Evolutionary conservation across 2,329 filamentous ascomycete species (phyloP).

Genomic region (Trichoderma atrobrunneum): DNA sequence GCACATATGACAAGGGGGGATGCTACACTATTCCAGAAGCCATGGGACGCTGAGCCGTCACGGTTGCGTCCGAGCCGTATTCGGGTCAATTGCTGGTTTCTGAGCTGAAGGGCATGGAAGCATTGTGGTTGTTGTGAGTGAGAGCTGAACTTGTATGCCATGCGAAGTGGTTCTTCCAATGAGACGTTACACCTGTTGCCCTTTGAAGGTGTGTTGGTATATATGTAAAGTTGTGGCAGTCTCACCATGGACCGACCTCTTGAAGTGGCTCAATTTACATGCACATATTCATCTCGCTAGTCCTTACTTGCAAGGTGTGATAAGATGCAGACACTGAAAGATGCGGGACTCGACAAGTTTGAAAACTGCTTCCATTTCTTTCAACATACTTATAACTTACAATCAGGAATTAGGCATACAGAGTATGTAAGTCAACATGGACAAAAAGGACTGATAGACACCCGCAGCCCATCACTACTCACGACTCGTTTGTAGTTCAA

Average conservation of each 20-base stretch:
- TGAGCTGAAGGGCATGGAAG: not conserved
- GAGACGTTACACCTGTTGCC: not conserved
- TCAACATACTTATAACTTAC: not conserved
- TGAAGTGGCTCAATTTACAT: not conserved
- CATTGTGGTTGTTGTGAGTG: not conserved
- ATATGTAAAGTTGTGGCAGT: not conserved
- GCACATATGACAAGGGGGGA: constrained; percentile 13
- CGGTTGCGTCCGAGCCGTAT: not conserved
- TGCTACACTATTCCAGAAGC: constrained; percentile 9
- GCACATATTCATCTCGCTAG: not conserved
- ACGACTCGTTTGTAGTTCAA: constrained; percentile 30
- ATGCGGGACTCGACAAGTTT: not conserved
- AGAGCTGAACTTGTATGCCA: not conserved
- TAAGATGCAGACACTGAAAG: not conserved
- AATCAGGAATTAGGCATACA: not conserved
- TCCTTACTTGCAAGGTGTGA: not conserved
- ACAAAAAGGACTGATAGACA: not conserved
- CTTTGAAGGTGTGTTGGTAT: not conserved
- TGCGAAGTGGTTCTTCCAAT: not conserved
- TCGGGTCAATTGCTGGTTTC: not conserved
- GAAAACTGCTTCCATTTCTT: not conserved
- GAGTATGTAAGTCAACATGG: not conserved
- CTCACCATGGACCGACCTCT: not conserved
- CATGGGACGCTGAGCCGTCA: not conserved
- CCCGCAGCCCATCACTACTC: not conserved